These are phyloP conservation scores for Lycium barbarum DNA, from an alignment of 257 asterid species.

Conservation along the genomic window DNA sequence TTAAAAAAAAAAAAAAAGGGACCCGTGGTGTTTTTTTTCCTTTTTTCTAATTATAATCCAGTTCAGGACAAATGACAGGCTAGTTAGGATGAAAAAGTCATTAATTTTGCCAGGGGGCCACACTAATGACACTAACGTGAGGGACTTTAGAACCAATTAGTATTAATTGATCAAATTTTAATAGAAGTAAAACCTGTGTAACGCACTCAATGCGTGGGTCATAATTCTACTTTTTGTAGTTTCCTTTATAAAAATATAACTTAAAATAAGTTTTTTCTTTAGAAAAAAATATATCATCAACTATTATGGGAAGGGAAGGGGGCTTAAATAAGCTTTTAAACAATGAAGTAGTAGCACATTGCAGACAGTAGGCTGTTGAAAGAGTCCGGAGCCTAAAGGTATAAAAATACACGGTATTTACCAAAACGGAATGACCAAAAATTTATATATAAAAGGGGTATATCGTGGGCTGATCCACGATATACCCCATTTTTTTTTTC, in stretches of 20 bases:
- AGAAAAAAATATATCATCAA: too few species aligned
- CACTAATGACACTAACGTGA: background rate
- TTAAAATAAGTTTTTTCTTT: background rate
- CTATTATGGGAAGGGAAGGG: background rate
- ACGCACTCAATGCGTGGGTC: background rate
- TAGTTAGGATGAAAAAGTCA: background rate
- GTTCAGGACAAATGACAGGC: background rate
- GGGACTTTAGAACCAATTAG: background rate
- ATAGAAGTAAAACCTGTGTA: background rate
- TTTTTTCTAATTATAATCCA: background rate
- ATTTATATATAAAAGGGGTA: too few species aligned
- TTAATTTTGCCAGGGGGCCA: background rate
- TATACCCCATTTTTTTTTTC: too few species aligned
- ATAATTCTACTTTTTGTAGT: background rate
- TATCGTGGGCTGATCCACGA: too few species aligned
- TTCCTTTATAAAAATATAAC: background rate
- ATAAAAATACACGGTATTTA: too few species aligned
- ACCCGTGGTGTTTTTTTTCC: too few species aligned
- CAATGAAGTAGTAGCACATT: background rate
- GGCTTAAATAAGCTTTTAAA: background rate
- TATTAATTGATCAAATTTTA: background rate
- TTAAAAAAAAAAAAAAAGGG: background rate
- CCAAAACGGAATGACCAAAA: too few species aligned
- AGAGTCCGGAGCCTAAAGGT: too few species aligned
- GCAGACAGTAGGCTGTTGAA: background rate